Evolutionary conservation across 2,329 filamentous ascomycete species (phyloP).

Genomic region (Scedosporium dehoogii): DNA sequence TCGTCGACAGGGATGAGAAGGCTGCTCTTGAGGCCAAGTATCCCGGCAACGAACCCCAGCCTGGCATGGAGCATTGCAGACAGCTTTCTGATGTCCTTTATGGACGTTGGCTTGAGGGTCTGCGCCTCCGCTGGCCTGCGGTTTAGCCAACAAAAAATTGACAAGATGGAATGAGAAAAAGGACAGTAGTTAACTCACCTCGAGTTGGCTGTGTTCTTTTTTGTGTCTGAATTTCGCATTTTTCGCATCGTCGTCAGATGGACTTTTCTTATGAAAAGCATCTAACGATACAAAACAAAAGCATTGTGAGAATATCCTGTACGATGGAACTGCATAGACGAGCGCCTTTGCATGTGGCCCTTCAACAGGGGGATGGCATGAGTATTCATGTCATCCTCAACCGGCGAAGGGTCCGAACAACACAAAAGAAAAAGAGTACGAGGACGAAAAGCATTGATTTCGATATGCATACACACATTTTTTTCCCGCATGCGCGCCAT

Average conservation of each 20-base stretch:
- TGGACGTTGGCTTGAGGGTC: constrained; percentile 76
- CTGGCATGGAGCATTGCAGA: constrained; percentile 87
- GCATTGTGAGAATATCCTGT: not conserved
- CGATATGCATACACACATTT: not conserved
- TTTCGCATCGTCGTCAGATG: not conserved
- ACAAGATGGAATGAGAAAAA: not conserved
- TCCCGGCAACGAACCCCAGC: constrained; percentile 41
- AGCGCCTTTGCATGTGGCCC: not conserved
- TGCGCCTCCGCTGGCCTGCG: constrained; percentile 60
- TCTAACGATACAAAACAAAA: not conserved
- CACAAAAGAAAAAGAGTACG: not conserved
- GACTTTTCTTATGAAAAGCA: not conserved
- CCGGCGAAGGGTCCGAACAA: not conserved
- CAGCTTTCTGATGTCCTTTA: constrained; percentile 87
- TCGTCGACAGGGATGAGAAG: constrained; percentile 38
- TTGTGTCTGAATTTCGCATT: not conserved
- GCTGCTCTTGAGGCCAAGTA: constrained; percentile 40
- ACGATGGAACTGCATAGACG: not conserved
- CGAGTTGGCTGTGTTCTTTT: not conserved
- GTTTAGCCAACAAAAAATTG: constrained; percentile 14
- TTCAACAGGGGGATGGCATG: not conserved
- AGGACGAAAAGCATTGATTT: not conserved
- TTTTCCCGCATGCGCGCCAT: not conserved
- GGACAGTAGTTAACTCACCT: not conserved
- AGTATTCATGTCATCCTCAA: not conserved